Conservation (phyloP, 2,329 filamentous ascomycete genomes). For the Paraphaeosphaeria sporulosa region DNA sequence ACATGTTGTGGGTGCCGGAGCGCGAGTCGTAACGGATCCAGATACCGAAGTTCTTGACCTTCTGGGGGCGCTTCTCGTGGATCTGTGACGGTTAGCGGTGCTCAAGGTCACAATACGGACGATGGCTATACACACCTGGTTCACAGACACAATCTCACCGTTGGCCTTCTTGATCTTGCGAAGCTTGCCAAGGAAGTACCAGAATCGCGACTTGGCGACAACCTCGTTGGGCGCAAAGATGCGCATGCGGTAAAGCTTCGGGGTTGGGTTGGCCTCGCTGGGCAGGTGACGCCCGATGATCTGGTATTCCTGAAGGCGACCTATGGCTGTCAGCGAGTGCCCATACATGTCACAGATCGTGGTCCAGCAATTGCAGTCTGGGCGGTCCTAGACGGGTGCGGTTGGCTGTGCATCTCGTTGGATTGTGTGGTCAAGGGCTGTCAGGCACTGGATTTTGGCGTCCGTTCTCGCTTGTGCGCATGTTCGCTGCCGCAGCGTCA, state of each 20-base stretch:
- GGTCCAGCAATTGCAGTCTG: constrained; percentile 41
- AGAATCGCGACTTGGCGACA: constrained; percentile 99
- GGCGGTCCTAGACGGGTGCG: neutral
- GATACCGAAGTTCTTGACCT: constrained; percentile 99
- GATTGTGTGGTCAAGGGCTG: neutral
- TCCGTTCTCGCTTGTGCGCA: neutral
- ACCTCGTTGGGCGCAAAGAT: constrained; percentile 98
- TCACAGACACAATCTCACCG: constrained; percentile 97
- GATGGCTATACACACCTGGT: constrained; percentile 73
- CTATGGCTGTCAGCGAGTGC: constrained; percentile 61
- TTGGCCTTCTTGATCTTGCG: constrained; percentile 99
- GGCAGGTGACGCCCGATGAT: constrained; percentile 99
- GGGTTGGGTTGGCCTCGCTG: constrained; percentile 94
- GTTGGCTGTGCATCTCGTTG: neutral
- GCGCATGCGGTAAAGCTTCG: constrained; percentile 99
- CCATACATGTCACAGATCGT: constrained; percentile 5
- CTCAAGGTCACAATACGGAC: neutral
- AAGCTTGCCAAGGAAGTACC: constrained; percentile 99
- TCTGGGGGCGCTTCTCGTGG: constrained; percentile 97
- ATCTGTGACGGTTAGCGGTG: constrained; percentile 65
- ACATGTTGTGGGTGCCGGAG: constrained; percentile 99
- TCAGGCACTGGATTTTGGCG: neutral
- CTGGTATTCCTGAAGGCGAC: constrained; percentile 99
- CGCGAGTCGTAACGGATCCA: constrained; percentile 99
- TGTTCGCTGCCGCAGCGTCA: neutral